Percentiles rank a stretch among this genome's conserved stretches.
phyloP scores from a whole-genome alignment of 2,329 filamentous ascomycete species.

The Aspergillus sergii region DNA sequence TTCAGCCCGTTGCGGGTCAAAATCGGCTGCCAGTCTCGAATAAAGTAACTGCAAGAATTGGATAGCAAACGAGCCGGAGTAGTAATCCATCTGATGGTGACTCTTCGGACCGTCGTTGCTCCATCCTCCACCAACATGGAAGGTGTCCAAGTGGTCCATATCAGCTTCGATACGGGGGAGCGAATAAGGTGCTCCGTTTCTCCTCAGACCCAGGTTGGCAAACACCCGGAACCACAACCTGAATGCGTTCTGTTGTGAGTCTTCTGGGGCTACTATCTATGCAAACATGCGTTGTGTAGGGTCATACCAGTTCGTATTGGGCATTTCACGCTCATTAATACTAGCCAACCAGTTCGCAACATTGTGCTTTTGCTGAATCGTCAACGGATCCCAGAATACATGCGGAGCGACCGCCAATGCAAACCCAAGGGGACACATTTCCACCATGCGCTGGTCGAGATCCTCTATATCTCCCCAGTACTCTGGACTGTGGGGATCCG shows the following conservation, averaged over 20 bases:
- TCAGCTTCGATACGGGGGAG: conserved; percentile 71
- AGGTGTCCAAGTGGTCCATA: conserved; percentile 76
- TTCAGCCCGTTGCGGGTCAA: conserved; percentile 65
- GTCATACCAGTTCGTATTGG: conserved; percentile 64
- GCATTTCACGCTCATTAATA: conserved; percentile 75
- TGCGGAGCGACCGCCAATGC: conserved; percentile 68
- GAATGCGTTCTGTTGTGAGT: conserved; percentile 30
- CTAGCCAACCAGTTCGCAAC: conserved; percentile 73
- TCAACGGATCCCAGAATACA: conserved; percentile 68
- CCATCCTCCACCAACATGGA: conserved; percentile 81
- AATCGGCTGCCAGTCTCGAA: conserved; percentile 67
- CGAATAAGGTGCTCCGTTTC: conserved; percentile 72
- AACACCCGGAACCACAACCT: conserved; percentile 85
- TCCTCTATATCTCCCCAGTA: conserved; percentile 78
- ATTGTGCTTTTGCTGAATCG: conserved; percentile 63
- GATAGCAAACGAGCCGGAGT: conserved; percentile 80
- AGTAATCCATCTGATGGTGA: conserved; percentile 85
- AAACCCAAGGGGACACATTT: conserved; percentile 79
- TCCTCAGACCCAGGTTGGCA: conserved; percentile 75
- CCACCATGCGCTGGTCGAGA: conserved; percentile 81
- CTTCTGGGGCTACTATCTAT: background rate
- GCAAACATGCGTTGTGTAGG: background rate
- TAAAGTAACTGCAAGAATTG: conserved; percentile 79
- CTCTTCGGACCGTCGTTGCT: conserved; percentile 78
- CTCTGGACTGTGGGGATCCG: conserved; percentile 68